A percentile compares a stretch with the other conserved stretches of the same genome.
Conservation (phyloP, 495 filamentous ascomycete species). For the Neurospora tetraspora region DNA sequence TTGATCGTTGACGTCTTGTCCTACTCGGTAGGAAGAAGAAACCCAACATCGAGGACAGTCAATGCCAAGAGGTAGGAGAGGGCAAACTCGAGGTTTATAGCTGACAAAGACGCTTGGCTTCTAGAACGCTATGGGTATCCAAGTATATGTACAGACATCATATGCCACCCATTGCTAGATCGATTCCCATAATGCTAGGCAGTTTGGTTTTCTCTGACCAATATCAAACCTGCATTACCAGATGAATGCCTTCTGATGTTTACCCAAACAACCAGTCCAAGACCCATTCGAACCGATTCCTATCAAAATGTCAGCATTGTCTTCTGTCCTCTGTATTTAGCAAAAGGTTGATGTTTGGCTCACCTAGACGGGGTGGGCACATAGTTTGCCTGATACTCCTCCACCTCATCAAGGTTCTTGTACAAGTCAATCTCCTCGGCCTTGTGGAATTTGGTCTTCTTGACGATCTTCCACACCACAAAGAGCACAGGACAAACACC, state of each 20-base stretch:
- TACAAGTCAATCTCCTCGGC: conserved; percentile 54
- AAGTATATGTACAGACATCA: background rate
- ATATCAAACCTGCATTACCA: background rate
- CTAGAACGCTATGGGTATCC: background rate
- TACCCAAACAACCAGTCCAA: conserved; percentile 22
- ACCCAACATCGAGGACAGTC: background rate
- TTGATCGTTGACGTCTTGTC: background rate
- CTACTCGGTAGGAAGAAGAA: background rate
- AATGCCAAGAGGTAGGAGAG: background rate
- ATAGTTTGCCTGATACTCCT: conserved; percentile 60
- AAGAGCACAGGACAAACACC: conserved; percentile 55
- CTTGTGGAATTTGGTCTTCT: conserved; percentile 47
- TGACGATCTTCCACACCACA: conserved; percentile 59
- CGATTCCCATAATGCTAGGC: background rate
- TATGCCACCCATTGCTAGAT: background rate
- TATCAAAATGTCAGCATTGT: conserved; percentile 6
- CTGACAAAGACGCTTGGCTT: background rate
- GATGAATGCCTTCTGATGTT: background rate
- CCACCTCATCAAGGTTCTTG: conserved; percentile 58
- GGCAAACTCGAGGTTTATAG: background rate
- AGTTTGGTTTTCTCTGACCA: background rate
- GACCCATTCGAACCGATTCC: conserved; percentile 16
- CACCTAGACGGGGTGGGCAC: conserved; percentile 49
- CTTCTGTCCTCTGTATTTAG: background rate
- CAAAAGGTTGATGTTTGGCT: conserved; percentile 5